These are phyloP conservation scores for Flaveria robusta DNA, from an alignment of 129 eudicot genomes.

Conservation along the genomic window DNA sequence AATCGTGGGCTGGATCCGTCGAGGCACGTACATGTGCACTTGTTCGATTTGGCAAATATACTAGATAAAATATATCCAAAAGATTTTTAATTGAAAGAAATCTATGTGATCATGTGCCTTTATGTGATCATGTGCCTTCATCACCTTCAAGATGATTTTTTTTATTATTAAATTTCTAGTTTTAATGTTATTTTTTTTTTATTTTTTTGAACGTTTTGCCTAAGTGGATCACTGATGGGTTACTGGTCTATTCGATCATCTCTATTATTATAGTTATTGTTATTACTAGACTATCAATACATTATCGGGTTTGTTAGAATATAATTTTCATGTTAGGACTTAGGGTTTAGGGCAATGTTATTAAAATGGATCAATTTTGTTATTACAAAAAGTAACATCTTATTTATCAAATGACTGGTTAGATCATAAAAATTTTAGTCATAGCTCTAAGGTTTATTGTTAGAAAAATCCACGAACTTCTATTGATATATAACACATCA, in stretches of 20 bases:
- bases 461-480: background rate
- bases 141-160: constrained; percentile 22
- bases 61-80: constrained; percentile 4
- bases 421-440: background rate
- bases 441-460: background rate
- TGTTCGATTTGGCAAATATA: constrained; percentile 32
- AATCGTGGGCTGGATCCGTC: constrained; percentile 20
- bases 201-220: too few relatives aligned
- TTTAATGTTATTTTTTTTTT: background rate
- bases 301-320: background rate
- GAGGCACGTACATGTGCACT: constrained; percentile 38
- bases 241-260: too few relatives aligned
- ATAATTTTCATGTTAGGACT: background rate
- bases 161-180: background rate
- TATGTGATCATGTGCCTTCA: constrained; percentile 39
- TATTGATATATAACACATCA: background rate
- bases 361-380: too few relatives aligned
- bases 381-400: too few relatives aligned
- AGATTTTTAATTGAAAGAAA: constrained; percentile 21
- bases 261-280: too few relatives aligned
- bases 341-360: background rate
- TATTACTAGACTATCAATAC: background rate
- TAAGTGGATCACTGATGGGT: too few relatives aligned
- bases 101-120: constrained; percentile 42
- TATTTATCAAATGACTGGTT: background rate